Percentiles rank a stretch among this genome's conserved stretches.
These are phyloP conservation scores for Fusarium denticulatum DNA, from an alignment of 2,329 filamentous ascomycete genomes.

Conservation along the genomic window DNA sequence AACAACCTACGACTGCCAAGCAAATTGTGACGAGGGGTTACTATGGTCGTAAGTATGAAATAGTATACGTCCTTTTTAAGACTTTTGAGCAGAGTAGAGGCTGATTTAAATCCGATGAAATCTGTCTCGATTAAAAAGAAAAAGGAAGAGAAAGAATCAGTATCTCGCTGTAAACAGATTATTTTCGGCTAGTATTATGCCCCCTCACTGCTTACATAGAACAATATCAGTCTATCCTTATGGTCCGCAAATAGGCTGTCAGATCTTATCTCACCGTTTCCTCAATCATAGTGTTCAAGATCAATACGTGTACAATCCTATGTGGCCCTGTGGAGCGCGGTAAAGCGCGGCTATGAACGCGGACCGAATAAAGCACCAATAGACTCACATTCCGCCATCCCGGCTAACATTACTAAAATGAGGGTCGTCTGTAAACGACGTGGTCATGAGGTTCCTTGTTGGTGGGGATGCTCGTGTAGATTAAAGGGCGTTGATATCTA, in stretches of 20 bases:
- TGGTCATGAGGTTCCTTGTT: constrained; percentile 8
- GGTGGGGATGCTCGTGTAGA: background rate
- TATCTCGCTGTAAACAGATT: background rate
- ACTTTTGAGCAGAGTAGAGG: fast-evolving
- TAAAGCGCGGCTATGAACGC: constrained; percentile 30
- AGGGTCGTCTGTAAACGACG: background rate
- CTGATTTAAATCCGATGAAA: no score
- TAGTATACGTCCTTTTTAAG: fast-evolving
- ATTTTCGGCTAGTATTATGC: no score
- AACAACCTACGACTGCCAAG: background rate
- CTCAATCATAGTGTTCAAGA: background rate
- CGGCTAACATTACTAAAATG: constrained; percentile 14
- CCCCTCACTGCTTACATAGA: no score
- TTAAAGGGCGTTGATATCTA: constrained; percentile 6
- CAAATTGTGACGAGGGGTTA: fast-evolving
- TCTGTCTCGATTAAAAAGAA: background rate
- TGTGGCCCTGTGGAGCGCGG: constrained; percentile 43
- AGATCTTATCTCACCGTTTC: background rate
- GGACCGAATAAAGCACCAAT: constrained; percentile 31
- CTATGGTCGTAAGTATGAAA: no score
- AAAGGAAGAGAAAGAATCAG: background rate
- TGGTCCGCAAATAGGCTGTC: fast-evolving
- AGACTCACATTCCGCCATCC: constrained; percentile 32
- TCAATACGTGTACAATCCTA: background rate
- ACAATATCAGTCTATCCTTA: no score